Conservation (phyloP, 192 early-diverging fungal species). For the Umbelopsis sp. region DNA sequence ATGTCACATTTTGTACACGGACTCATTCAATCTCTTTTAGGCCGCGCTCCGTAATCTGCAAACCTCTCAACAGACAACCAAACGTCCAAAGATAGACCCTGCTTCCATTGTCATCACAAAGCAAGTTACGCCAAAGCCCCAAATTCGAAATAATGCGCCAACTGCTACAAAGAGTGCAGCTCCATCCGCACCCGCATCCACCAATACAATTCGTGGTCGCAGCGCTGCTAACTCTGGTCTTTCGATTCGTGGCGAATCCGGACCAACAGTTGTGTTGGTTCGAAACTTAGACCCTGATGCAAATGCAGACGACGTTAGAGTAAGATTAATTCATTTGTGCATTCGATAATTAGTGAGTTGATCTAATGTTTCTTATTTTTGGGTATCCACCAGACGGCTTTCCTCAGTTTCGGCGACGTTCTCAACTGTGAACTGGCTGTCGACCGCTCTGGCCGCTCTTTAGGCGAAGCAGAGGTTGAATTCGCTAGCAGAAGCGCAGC, state of each 20-base stretch:
- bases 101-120: constrained; percentile 26
- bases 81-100: constrained; percentile 7
- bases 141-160: neutral
- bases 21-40: neutral
- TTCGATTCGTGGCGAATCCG: constrained; percentile 49
- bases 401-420: constrained; percentile 37
- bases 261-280: constrained; percentile 48
- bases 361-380: neutral
- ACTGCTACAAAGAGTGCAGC: neutral
- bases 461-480: constrained; percentile 51
- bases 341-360: neutral
- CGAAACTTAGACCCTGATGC: constrained; percentile 50
- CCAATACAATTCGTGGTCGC: neutral
- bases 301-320: constrained; percentile 54
- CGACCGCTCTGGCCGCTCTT: constrained; percentile 37
- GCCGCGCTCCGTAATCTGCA: neutral
- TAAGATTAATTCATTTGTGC: constrained; percentile 6
- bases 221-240: constrained; percentile 20
- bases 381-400: constrained; percentile 34
- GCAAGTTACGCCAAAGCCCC: neutral
- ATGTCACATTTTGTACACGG: neutral
- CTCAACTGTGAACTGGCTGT: constrained; percentile 40
- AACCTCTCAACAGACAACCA: no score
- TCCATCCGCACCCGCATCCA: neutral
- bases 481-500: constrained; percentile 46